These are phyloP conservation scores for Aspergillus brunneoviolaceus DNA, from an alignment of 2,329 filamentous ascomycete genomes.

Conservation along the genomic window DNA sequence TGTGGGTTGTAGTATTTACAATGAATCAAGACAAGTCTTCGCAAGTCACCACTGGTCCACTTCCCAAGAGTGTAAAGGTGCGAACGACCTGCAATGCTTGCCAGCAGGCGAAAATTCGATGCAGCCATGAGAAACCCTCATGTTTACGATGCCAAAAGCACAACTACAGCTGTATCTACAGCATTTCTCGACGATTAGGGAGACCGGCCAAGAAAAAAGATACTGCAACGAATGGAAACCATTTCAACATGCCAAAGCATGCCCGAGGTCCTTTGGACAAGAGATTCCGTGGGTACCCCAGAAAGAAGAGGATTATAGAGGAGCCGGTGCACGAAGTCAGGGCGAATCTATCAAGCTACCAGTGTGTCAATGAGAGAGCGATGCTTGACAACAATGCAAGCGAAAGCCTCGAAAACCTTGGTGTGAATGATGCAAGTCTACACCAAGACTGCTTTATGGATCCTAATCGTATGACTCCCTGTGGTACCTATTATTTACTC, in stretches of 20 bases:
- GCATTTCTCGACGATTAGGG: slow-evolving; percentile 36
- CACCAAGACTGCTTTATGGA: slow-evolving; percentile 2
- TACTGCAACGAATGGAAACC: background rate
- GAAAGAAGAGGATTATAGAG: slow-evolving; percentile 14
- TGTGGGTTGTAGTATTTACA: background rate
- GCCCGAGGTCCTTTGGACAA: slow-evolving; percentile 6
- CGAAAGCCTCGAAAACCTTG: slow-evolving; percentile 10
- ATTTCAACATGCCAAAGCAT: background rate
- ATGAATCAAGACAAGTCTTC: background rate
- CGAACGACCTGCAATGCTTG: slow-evolving; percentile 42
- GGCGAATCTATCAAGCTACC: background rate
- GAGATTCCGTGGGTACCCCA: slow-evolving; percentile 11
- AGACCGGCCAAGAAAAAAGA: slow-evolving; percentile 35
- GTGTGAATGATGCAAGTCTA: slow-evolving; percentile 10
- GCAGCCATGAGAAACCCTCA: slow-evolving; percentile 37
- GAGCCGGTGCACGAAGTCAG: background rate
- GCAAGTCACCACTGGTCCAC: background rate
- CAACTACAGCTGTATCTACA: slow-evolving; percentile 36
- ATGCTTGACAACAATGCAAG: slow-evolving; percentile 7
- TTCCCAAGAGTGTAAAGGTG: slow-evolving; percentile 37
- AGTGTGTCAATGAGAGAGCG: background rate
- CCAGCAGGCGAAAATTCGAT: slow-evolving; percentile 40
- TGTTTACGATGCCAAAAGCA: slow-evolving; percentile 38
- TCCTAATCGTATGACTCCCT: background rate
- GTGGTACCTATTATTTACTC: background rate